Conservation (phyloP, 371 early-diverging fungal species). For the Rhizopus arrhizus region DNA sequence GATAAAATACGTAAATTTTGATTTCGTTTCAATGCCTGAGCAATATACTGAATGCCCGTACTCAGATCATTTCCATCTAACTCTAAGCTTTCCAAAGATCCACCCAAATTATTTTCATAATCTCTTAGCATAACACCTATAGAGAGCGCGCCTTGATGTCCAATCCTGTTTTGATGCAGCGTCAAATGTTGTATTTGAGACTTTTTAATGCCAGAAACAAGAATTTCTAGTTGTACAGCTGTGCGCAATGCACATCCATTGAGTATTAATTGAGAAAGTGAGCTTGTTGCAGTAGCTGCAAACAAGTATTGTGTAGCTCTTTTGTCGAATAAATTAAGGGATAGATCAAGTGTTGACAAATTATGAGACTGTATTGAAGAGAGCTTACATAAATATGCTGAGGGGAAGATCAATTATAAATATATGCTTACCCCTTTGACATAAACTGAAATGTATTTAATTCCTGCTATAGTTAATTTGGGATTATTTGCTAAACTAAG, state of each 20-base stretch:
- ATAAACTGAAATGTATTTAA: slow-evolving; percentile 70
- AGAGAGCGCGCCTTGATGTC: slow-evolving; percentile 57
- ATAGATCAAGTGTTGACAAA: slow-evolving; percentile 37
- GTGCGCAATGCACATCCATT: slow-evolving; percentile 60
- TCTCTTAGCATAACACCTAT: slow-evolving; percentile 68
- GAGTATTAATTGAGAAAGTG: slow-evolving; percentile 55
- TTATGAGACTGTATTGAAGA: slow-evolving; percentile 23
- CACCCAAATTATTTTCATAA: slow-evolving; percentile 50
- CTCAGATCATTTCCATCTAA: slow-evolving; percentile 60
- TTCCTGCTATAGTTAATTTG: slow-evolving; percentile 55
- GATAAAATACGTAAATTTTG: slow-evolving; percentile 50
- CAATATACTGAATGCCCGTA: slow-evolving; percentile 64
- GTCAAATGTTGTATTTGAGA: slow-evolving; percentile 43
- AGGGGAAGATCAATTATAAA: not conserved
- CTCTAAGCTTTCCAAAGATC: slow-evolving; percentile 55
- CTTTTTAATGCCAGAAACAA: slow-evolving; percentile 57
- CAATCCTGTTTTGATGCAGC: slow-evolving; percentile 11
- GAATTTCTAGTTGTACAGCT: slow-evolving; percentile 49
- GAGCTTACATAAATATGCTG: not conserved
- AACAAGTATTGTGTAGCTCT: slow-evolving; percentile 57
- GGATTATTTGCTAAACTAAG: slow-evolving; percentile 59
- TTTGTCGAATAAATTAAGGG: slow-evolving; percentile 52
- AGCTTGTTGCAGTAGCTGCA: slow-evolving; percentile 45
- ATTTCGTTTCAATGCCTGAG: slow-evolving; percentile 65
- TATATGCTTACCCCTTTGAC: slow-evolving; percentile 58